Conservation (phyloP, 1,139 yeast species). For the Hemisphaericaspora lyxosophila region DNA sequence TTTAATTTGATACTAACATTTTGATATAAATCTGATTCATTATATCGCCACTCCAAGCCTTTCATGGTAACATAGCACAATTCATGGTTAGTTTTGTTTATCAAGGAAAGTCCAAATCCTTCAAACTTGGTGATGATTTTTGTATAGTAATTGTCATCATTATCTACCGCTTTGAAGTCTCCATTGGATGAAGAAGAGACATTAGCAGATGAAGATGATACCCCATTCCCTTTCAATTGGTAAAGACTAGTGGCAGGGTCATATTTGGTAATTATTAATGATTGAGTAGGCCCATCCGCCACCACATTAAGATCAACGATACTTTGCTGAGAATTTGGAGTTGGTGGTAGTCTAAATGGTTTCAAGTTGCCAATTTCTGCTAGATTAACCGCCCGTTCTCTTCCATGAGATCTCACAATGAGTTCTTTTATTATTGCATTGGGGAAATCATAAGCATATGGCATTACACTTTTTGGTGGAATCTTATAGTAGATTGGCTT, state of each 20-base stretch:
- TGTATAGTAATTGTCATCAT: slow-evolving; percentile 66
- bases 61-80: slow-evolving; percentile 76
- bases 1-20: slow-evolving; percentile 77
- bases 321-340: slow-evolving; percentile 40
- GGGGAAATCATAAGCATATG: slow-evolving; percentile 97
- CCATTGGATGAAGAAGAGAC: slow-evolving; percentile 27
- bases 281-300: slow-evolving; percentile 95
- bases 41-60: slow-evolving; percentile 79
- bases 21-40: slow-evolving; percentile 82
- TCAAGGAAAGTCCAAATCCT: slow-evolving; percentile 86
- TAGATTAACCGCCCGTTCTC: slow-evolving; percentile 76
- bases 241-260: slow-evolving; percentile 78
- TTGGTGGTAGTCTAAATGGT: slow-evolving; percentile 75
- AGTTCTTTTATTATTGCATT: slow-evolving; percentile 84
- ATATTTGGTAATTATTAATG: slow-evolving; percentile 78
- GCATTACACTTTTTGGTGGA: slow-evolving; percentile 94
- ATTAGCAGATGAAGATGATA: slow-evolving; percentile 28
- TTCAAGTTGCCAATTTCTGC: slow-evolving; percentile 90
- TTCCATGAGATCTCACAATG: slow-evolving; percentile 66
- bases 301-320: slow-evolving; percentile 86
- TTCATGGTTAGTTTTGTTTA: slow-evolving; percentile 72
- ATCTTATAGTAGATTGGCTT: slow-evolving; percentile 75
- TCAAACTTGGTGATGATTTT: slow-evolving; percentile 67
- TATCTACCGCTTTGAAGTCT: slow-evolving; percentile 65
- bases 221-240: slow-evolving; percentile 42